Percentiles rank a stretch among this genome's conserved stretches.
These are phyloP conservation scores for Candida morakotiae DNA, from an alignment of 805 yeast species.

Conservation along the genomic window DNA sequence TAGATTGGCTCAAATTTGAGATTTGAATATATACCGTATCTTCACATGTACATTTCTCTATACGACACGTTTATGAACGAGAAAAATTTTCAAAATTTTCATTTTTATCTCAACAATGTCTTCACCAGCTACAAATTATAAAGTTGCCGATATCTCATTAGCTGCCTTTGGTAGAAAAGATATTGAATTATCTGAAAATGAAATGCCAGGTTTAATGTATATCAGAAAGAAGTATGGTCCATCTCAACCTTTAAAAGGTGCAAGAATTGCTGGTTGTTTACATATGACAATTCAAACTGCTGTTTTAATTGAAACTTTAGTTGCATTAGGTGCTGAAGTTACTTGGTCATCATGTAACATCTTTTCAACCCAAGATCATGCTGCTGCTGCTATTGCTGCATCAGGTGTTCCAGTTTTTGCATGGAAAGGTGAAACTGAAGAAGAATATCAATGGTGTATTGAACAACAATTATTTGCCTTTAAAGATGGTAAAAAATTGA, in stretches of 20 bases:
- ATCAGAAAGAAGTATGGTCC: conserved; percentile 90
- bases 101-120: conserved; percentile 2
- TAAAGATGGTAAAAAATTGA: conserved; percentile 92
- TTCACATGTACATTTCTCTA: neutral
- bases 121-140: conserved; percentile 61
- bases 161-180: conserved; percentile 99
- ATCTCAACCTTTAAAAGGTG: conserved; percentile 94
- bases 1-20: conserved; percentile 25
- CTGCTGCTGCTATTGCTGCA: conserved; percentile 99
- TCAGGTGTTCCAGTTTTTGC: conserved; percentile 99
- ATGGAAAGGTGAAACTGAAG: conserved; percentile 99
- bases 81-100: neutral
- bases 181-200: conserved; percentile 97
- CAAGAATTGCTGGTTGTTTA: conserved; percentile 97
- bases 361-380: conserved; percentile 99
- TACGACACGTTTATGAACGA: conserved; percentile 4
- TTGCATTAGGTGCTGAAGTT: conserved; percentile 98
- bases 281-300: conserved; percentile 99
- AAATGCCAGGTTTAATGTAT: conserved; percentile 99
- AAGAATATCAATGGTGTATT: conserved; percentile 98
- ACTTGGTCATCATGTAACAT: conserved; percentile 99
- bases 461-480: conserved; percentile 98
- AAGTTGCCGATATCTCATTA: conserved; percentile 95
- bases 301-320: conserved; percentile 94
- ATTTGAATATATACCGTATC: conserved; percentile 11